Base-by-base conservation (phyloP, 345 rosid genomes). In the Gossypium stocksii region DNA sequence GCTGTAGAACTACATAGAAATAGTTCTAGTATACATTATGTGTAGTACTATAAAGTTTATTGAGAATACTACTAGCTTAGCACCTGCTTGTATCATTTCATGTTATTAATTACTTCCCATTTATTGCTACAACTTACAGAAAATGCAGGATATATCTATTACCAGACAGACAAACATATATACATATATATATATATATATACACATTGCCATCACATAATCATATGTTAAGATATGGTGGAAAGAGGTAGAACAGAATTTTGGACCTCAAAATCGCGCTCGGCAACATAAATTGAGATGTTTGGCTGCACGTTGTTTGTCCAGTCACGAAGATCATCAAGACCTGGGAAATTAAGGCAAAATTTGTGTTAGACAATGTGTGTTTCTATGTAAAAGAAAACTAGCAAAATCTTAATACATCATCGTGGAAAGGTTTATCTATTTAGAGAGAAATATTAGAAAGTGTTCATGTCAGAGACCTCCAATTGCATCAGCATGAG, bases 401-500 rank as follows among this genome's bases (percentile, higher is more conserved):
- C 56, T 44, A 20, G 60, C 54, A 54, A 76, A 78, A 78, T 53
- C 60, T 60, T 66, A 43, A 63, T 45, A 51, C 74, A 76, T 25
- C 63, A 19, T 75, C 64, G 65, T 48, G 59, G 73, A 48, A 34
- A 70, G 43, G n/a, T 34, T 72, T 1, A 58, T 74, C 41, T 52
- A 70, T 72, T 68, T 9, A 79, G 43, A 76, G 73, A 69, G 67
- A 63, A 66, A 69, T 65, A 80, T 57, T 56, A 77, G 75, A 68
- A 88, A 83, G 84, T 74, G 77, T 82, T 83, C 75, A 79, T 83
- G 87, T 74, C 82, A 81, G 90, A 92, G 93, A 94, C 97, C 97
- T 94, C 98, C 97, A 83, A 92, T 89, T 76, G 97, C 97, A 85
- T 92, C 92, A 82, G 98, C 98, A 87, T 90, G 97, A 82, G 97